Evolutionary conservation across 176 grass and related monocot genomes (phyloP), one percentile per base, ranked within the genome.

Genomic region (Tuctoria greenei): DNA sequence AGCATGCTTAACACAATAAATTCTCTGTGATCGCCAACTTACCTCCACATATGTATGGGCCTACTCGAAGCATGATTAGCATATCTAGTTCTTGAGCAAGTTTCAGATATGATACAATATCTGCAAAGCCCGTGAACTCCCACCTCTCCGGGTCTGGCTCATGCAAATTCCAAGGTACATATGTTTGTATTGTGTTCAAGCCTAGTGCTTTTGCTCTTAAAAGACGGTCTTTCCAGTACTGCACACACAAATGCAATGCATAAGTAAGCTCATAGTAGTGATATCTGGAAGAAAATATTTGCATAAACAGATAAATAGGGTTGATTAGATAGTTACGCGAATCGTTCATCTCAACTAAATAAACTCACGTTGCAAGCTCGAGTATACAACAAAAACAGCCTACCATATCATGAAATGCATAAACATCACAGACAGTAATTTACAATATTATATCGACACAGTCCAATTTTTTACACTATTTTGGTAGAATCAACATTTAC

Each of bases 11-110:
- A 43, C 23, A 1, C 8, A 40, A 70, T 7, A 65, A 64, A 26
- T 74, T 75, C 39, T 76, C 64, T 50, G 60, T 11, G 20, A 66
- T 65, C 3, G 61, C 47, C 2, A 36, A 72, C 81, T 80, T 83
- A 93, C 95, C 91, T 83, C 87, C 95, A 90, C 95, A 98, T 35
- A 98, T 94, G 71, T 92, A 98, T 41, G 95, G 89, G 69, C 95
- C 95, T 15, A 84, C 72, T 65, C 89, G 91, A 51, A 98, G 95
- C 95, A 94, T 98, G 80, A 98, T 82, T 5, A 94, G 72, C 81
- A 98, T 89, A 21, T 88, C 89, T 74, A 92, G 81, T 79, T 98
- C 79, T 26, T 93, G 88, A 72, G 95, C 88, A 83, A 93, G 91
- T 79, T 84, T 87, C 76, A 98, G 63, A 83, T 90, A 98, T 13